phyloP scores from a whole-genome alignment of 169 alveolate genomes.

The Eimeria maxima region DNA sequence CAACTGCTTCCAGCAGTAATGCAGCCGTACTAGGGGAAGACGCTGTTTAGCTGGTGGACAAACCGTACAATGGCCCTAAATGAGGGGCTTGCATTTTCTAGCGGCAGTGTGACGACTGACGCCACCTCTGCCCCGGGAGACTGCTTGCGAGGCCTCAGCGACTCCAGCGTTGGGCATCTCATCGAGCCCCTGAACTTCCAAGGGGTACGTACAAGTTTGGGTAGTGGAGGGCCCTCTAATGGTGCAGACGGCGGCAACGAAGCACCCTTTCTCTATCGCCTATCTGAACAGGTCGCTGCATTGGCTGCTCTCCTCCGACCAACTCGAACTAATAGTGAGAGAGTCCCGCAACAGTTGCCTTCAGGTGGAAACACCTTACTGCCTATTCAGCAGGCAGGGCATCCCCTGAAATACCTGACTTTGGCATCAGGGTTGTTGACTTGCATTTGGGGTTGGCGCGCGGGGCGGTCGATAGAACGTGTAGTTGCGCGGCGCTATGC shows the following conservation, averaged over 20 bases:
- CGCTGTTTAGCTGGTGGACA: conserved; percentile 1
- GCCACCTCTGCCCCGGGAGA: neutral
- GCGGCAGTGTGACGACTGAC: neutral
- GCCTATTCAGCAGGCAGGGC: neutral
- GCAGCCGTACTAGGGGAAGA: neutral
- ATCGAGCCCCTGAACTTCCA: conserved; percentile 30
- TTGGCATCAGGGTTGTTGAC: conserved; percentile 72
- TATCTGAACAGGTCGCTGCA: conserved; percentile 36
- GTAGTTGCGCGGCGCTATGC: conserved; percentile 80
- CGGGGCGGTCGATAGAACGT: conserved; percentile 76
- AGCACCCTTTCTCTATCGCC: neutral
- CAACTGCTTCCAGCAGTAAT: neutral
- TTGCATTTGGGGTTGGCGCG: conserved; percentile 83
- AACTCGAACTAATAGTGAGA: neutral
- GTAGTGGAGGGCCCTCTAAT: neutral
- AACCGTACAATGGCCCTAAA: neutral
- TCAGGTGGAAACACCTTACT: neutral
- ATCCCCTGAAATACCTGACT: conserved; percentile 29
- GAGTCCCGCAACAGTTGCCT: neutral
- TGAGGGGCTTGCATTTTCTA: neutral
- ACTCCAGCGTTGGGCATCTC: conserved; percentile 7
- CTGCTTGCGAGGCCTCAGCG: neutral
- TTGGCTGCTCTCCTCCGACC: conserved; percentile 24
- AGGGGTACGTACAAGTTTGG: neutral
- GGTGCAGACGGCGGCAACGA: neutral